Base-by-base conservation (phyloP, 371 early-diverging fungal species). In the Chytridiales sp. region DNA sequence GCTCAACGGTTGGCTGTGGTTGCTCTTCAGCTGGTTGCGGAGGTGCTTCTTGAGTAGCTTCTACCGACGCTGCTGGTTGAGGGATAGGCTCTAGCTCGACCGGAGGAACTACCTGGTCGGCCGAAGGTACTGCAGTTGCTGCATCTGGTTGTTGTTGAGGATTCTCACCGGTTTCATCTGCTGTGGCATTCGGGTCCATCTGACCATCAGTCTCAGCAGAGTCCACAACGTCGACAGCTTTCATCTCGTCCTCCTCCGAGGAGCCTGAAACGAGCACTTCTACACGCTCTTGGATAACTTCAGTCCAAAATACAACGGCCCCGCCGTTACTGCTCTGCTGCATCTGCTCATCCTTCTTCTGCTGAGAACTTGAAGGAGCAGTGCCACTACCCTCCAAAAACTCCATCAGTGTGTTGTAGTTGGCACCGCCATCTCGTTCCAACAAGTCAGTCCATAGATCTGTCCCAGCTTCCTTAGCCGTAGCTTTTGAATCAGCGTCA, bases 381-480 rank as follows among this genome's bases (percentile, higher is more conserved):
- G 36, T 42, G n/a, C 26, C 38, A 2, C 51, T 47, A 39, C 64
- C 72, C 26, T 78, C 79, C n/a, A 78, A 51, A 55, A 71, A 78
- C 31, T 73, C 60, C 36, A 67, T 53, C 27, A 78, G 44, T 19
- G 19, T 11, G 36, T 68, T 61, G 39, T 74, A 61, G 44, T 70
- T 72, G 52, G 56, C 34, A 17, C 73, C 21, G 13, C 54, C 69
- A 42, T 76, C 61, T 9, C 75, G 40, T 42, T 75, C 72, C 44
- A 78, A 29, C 48, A 72, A 75, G 22, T 75, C 79, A 21, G 31
- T 22, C 61, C 74, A 78, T 17, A 74, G 38, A 47, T 78, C 76
- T 27, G 21, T 9, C n/a, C n/a, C n/a, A n/a, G n/a, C n/a, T n/a
- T n/a, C n/a, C n/a, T n/a, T n/a, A n/a, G n/a, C n/a, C n/a, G n/a